Evolutionary conservation across 352 stramenopile genomes (phyloP).

Genomic region (Paralagenidium karlingii): DNA sequence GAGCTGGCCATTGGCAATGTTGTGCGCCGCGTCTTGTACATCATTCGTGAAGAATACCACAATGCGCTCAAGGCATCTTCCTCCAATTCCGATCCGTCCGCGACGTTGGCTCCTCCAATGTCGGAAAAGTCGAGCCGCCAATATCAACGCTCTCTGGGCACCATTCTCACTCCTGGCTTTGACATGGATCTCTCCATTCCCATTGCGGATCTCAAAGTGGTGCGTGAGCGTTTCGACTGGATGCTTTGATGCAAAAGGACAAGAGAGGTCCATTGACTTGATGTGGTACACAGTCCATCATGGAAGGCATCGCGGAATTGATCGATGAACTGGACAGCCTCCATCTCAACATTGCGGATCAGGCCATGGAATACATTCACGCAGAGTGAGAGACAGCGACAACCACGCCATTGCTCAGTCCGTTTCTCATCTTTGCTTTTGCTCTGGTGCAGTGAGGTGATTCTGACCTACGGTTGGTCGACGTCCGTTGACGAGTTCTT

Average conservation of each 20-base stretch:
- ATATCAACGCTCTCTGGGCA: slow-evolving; percentile 67
- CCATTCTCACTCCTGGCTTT: slow-evolving; percentile 66
- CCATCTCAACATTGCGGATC: slow-evolving; percentile 93
- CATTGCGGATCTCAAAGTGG: slow-evolving; percentile 70
- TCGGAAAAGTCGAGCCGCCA: too few species aligned
- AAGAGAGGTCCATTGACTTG: not conserved
- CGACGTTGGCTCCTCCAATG: too few species aligned
- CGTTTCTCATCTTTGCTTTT: not conserved
- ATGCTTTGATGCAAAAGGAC: not conserved
- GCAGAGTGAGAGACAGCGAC: slow-evolving; percentile 56
- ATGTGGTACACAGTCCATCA: slow-evolving; percentile 64
- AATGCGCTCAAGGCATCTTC: slow-evolving; percentile 45
- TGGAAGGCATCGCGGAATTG: slow-evolving; percentile 92
- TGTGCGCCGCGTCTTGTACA: slow-evolving; percentile 79
- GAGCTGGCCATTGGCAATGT: slow-evolving; percentile 85
- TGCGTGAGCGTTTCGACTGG: slow-evolving; percentile 8
- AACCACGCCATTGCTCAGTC: not conserved
- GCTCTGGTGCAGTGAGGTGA: slow-evolving; percentile 70
- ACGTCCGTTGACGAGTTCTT: slow-evolving; percentile 87
- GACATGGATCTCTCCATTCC: slow-evolving; percentile 74
- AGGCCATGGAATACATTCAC: slow-evolving; percentile 95
- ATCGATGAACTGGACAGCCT: slow-evolving; percentile 93
- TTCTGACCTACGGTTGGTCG: slow-evolving; percentile 91
- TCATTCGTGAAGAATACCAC: slow-evolving; percentile 80
- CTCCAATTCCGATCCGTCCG: not conserved